Evolutionary conservation across 2,329 filamentous ascomycete genomes (phyloP), one percentile per base, ranked within the genome.

Genomic region (Trichoderma brevicompactum): DNA sequence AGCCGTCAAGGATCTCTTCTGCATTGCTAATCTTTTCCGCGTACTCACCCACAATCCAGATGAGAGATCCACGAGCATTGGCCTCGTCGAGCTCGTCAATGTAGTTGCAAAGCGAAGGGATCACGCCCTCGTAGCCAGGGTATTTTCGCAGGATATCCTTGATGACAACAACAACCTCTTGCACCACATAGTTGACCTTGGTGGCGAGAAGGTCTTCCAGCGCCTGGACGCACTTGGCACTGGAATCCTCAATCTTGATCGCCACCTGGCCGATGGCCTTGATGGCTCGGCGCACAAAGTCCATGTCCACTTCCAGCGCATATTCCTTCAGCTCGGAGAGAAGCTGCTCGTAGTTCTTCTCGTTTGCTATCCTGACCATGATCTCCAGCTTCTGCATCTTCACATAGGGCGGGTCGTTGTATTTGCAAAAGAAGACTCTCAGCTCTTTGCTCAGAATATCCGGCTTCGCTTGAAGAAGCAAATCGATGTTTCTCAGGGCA

Each of bases 21-120:
- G 95, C 95, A 72, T 99, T 98, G 80, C 87, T 96, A 74, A 99
- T 99, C 83, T 99, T 99, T 81, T 99, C 95, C 0, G 95, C 95
- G 75, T 99, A 99, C 77, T 99, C 95, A 71, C 95, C 95, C 6
- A 99, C 94, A 70, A 99, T 98, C 95, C 95, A 99, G 73, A 99
- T 98, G 66, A 99, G 81, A 23, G 94, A 91, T 2, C 91, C 94
- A 73, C 95, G 85, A 7, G 95, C 95, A 72, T 93, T 89, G 1
- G 94, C 94, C 78, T 99, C 95, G 74, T 99, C 95, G 70, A 99
- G 79, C 72, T 99, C 95, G 72, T 99, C 95, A 68, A 99, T 97
- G 74, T 96, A 92, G 77, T 97, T 88, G 81, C 96, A 99, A 13
- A 99, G 84, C 0, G 93, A 96, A 2, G 94, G 94, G 72, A 99